Base-by-base conservation (phyloP, 2,329 filamentous ascomycete species). In the Fonsecaea monophora region DNA sequence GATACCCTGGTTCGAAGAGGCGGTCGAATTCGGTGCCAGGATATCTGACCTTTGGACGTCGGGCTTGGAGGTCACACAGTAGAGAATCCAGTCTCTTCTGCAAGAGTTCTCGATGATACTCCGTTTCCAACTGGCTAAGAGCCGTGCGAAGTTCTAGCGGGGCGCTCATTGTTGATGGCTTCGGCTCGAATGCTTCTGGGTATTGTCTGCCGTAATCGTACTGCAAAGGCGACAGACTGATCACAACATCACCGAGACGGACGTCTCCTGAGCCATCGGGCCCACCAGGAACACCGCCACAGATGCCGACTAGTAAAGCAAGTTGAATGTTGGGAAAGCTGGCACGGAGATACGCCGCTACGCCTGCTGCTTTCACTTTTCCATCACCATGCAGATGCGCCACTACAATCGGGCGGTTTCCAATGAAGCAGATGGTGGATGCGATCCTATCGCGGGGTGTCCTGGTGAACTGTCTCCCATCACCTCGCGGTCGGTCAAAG, bases 221-320 rank as follows among this genome's bases (percentile, higher is more conserved):
- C 48, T 77, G 70, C 9, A 75, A 56, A 12, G 78, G 32, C 1
- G 45, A 59, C 5, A 68, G 70, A 62, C 76, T 74, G 62, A 78
- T 72, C 13, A 57, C 18, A 2, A 57, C 54, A 25, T 57, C 54
- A 37, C 54, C 54, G 2, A 57, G 54, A 18, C 32, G 18, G 13
- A 57, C 35, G 12, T 56, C 54, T 74, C 71, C 2, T 63, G 55
- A 21, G n/a, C 59, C n/a, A 10, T 62, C 55, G 13, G 25, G 34
- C 5, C 48, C 48, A 18, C 18, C 32, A 0, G 79, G 79, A 4
- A 78, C 73, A 9, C 77, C 80, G 0, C 80, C 82, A 53, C 80
- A 82, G 2, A 82, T 74, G 0, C 81, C 81, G 2, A 78, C 77
- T 0, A 82, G 53, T 0, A 83, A 34, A 0, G 68, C 77, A 0